Base-by-base conservation (phyloP, 2,329 filamentous ascomycete species). In the Ceratocystis huliohia region DNA sequence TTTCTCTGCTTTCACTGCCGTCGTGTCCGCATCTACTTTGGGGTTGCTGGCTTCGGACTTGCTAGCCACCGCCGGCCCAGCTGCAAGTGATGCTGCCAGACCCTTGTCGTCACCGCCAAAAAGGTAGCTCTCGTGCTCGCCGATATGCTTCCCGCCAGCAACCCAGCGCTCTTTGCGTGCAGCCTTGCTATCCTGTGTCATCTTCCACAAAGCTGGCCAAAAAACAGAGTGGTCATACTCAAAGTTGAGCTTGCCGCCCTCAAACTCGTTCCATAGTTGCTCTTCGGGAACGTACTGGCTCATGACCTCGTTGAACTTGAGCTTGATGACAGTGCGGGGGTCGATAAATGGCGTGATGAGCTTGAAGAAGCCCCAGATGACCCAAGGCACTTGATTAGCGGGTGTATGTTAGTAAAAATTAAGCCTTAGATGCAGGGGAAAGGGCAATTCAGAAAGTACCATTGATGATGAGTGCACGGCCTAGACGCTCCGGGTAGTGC, bases 251-350 rank as follows among this genome's bases (percentile, higher is more conserved):
- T 89, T 83, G 67, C 94, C 93, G 61, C 87, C 86, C 71, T 79
- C 80, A 72, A 88, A 86, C 67, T 86, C 81, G 72, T 85, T 87
- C 86, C 91, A 88, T 65, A 99, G 83, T 74, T 97, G 93, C 72
- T 87, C 81, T 6, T 85, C 76, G 4, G 91, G 91, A 22, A 99
- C 88, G 74, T 91, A 91, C 70, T 88, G 80, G 71, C 82, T 82
- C 79, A 96, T 86, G 73, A 95, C 88, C 75, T 96, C 91, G 79
- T 97, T 96, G 82, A 96, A 96, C 79, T 94, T 95, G 78, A 99
- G 86, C 81, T 99, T 99, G 73, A 94, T 86, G 67, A 89, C 86
- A 8, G 94, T 99, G 72, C 92, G 79, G 6, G 94, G 94, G 76
- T 99, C 94, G 77, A 99, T 96, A 77, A 99, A 96, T 48, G 93